A percentile compares a stretch with the other conserved stretches of the same genome.
Evolutionary conservation across 2,329 filamentous ascomycete genomes (phyloP).

Genomic region (Penicillium paneum): DNA sequence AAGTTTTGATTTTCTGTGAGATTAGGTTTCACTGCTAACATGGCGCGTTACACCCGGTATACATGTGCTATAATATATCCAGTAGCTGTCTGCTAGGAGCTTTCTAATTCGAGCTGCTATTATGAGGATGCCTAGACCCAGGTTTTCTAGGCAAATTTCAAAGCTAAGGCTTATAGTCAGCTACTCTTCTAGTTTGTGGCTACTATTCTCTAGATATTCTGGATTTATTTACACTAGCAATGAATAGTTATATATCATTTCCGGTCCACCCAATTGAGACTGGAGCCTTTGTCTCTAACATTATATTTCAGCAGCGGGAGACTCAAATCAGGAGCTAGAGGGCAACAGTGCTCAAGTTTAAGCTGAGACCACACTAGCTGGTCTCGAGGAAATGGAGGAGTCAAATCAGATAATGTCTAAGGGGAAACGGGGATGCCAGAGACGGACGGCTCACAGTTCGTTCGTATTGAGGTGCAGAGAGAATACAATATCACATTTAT

Average conservation of each 20-base stretch:
- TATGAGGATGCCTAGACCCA: too few species aligned
- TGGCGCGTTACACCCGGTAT: too few species aligned
- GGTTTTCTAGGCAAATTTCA: neutral
- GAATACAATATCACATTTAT: neutral
- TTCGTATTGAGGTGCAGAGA: neutral
- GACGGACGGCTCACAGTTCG: slow-evolving; percentile 13
- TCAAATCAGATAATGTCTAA: neutral
- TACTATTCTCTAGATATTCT: neutral
- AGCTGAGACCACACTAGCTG: too few species aligned
- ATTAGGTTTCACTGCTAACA: neutral
- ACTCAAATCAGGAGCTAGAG: neutral
- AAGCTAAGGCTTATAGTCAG: neutral
- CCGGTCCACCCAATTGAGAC: neutral
- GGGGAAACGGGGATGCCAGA: neutral
- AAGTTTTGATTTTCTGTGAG: neutral
- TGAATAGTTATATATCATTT: neutral
- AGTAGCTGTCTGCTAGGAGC: neutral
- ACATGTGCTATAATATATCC: neutral
- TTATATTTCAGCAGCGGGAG: too few species aligned
- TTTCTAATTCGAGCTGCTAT: neutral
- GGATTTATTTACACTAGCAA: neutral
- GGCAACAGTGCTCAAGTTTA: too few species aligned
- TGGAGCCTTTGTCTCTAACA: neutral
- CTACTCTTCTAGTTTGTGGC: neutral
- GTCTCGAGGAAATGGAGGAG: neutral